phyloP scores from a whole-genome alignment of 2,329 filamentous ascomycete genomes.

The Cryphonectria parasitica region DNA sequence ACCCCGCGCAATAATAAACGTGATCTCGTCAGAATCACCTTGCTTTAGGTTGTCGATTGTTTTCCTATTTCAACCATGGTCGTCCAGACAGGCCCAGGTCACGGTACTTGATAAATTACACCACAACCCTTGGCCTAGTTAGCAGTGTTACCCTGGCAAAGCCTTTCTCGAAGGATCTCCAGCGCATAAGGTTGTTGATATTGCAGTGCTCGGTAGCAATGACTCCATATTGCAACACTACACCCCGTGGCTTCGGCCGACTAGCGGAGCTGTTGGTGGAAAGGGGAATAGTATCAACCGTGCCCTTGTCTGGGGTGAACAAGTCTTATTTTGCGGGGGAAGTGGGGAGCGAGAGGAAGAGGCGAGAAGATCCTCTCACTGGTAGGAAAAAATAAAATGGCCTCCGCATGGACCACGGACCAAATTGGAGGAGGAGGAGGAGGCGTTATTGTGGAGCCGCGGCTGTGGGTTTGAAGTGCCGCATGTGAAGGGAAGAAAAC shows the following conservation, averaged over 20 bases:
- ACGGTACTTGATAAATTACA: constrained; percentile 3
- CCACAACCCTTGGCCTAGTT: not conserved
- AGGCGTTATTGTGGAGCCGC: constrained; percentile 7
- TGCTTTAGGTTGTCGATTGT: constrained; percentile 8
- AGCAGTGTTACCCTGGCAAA: constrained; percentile 1
- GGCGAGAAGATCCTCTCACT: not conserved
- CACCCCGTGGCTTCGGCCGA: constrained; percentile 18
- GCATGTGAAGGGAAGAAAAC: not conserved
- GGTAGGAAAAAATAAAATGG: not conserved
- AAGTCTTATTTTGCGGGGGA: constrained; percentile 21
- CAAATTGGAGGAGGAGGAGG: not conserved
- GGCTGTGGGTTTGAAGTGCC: not conserved
- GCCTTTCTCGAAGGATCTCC: not conserved
- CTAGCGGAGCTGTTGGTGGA: constrained; percentile 14
- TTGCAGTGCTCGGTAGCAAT: not conserved
- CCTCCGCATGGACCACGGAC: not conserved
- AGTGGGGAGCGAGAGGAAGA: not conserved
- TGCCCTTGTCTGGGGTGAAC: not conserved
- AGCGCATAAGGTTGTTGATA: not conserved
- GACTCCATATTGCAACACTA: not conserved
- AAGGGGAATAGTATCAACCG: constrained; percentile 14
- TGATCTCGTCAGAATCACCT: not conserved
- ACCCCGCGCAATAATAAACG: constrained; percentile 1
- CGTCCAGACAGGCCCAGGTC: not conserved
- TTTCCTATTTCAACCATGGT: constrained; percentile 10